These are phyloP conservation scores for Leccinellum luteum DNA, from an alignment of 768 basidiomycete genomes.

Conservation along the genomic window DNA sequence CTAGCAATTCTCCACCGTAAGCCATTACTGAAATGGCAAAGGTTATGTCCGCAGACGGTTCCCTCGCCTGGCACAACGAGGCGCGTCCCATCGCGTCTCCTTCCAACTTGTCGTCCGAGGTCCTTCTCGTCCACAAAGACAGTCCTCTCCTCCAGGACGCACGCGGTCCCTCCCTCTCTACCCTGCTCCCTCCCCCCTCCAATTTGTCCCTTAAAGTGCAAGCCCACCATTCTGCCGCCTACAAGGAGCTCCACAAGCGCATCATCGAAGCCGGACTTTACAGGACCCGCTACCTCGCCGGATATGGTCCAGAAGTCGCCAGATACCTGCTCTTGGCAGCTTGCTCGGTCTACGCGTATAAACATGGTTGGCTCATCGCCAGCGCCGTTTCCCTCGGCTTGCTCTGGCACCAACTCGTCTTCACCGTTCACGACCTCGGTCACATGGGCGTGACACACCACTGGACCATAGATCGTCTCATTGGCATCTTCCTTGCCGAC, in stretches of 20 bases:
- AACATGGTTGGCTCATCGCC: slow-evolving; percentile 58
- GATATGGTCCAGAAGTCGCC: slow-evolving; percentile 86
- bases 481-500: slow-evolving; percentile 79
- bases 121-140: slow-evolving; percentile 59
- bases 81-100: slow-evolving; percentile 34
- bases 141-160: slow-evolving; percentile 20
- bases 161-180: slow-evolving; percentile 40
- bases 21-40: too few relatives aligned
- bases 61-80: too few relatives aligned
- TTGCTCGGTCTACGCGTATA: slow-evolving; percentile 61
- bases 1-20: too few relatives aligned
- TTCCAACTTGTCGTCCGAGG: slow-evolving; percentile 44
- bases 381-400: slow-evolving; percentile 84
- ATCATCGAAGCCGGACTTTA: slow-evolving; percentile 82
- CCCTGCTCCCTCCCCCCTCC: slow-evolving; percentile 54
- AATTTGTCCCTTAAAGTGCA: slow-evolving; percentile 56
- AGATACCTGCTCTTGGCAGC: slow-evolving; percentile 69
- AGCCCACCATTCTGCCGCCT: slow-evolving; percentile 69
- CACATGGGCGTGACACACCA: slow-evolving; percentile 92
- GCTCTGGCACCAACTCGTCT: slow-evolving; percentile 94
- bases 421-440: slow-evolving; percentile 91
- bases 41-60: too few relatives aligned
- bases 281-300: slow-evolving; percentile 74
- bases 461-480: slow-evolving; percentile 75
- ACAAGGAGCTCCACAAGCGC: slow-evolving; percentile 72